Evolutionary conservation across 2,329 filamentous ascomycete species (phyloP).

Genomic region (Clarireedia monteithiana): DNA sequence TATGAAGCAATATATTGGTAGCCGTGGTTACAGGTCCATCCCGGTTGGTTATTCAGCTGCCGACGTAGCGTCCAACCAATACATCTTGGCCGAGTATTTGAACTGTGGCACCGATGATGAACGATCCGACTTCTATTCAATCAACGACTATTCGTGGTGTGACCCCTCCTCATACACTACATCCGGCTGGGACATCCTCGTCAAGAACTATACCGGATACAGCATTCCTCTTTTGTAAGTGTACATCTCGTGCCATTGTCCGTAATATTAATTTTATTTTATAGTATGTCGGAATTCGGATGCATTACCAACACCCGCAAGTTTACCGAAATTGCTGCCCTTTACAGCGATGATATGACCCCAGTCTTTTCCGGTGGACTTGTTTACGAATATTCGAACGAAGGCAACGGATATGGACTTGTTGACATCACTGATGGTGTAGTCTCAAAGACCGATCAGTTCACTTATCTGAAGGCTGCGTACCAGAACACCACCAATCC

Average conservation of each 20-base stretch:
- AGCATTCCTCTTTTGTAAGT: constrained; percentile 49
- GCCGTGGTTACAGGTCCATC: constrained; percentile 40
- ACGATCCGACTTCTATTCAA: constrained; percentile 59
- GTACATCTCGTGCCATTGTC: not conserved
- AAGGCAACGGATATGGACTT: constrained; percentile 66
- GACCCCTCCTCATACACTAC: constrained; percentile 48
- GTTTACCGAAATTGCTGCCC: constrained; percentile 69
- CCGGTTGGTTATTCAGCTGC: constrained; percentile 55
- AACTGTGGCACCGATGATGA: constrained; percentile 62
- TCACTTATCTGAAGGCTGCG: constrained; percentile 38
- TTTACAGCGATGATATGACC: constrained; percentile 82
- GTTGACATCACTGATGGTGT: constrained; percentile 27
- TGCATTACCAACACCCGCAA: constrained; percentile 74
- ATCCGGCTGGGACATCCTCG: constrained; percentile 63
- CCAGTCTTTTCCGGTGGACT: constrained; percentile 88
- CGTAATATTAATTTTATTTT: not conserved
- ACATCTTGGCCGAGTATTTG: constrained; percentile 63
- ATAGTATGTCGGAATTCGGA: constrained; percentile 74
- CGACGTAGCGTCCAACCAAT: constrained; percentile 60
- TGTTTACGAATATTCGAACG: constrained; percentile 88
- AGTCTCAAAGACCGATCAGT: constrained; percentile 38
- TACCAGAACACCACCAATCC: constrained; percentile 38
- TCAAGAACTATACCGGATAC: constrained; percentile 59
- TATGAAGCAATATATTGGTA: constrained; percentile 45
- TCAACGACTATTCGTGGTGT: constrained; percentile 62